These are phyloP conservation scores for Hyaloperonospora brassicae DNA, from an alignment of 352 stramenopile genomes.

Conservation along the genomic window DNA sequence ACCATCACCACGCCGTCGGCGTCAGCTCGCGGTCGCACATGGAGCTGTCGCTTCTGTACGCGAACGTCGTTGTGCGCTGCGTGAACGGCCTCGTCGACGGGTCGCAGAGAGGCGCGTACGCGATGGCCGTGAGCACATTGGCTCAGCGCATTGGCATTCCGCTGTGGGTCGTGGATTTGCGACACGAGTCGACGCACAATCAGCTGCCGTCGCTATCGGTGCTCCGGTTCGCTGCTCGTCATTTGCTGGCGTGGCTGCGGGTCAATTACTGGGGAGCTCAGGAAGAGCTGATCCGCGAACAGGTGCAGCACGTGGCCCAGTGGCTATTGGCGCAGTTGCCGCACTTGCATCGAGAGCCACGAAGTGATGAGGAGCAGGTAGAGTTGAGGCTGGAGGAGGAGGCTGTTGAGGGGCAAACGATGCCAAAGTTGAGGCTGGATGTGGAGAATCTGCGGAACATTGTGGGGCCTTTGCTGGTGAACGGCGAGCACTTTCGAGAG, in stretches of 20 bases:
- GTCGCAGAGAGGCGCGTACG: slow-evolving; percentile 72
- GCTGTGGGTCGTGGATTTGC: slow-evolving; percentile 89
- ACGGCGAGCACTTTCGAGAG: slow-evolving; percentile 48
- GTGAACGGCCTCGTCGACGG: slow-evolving; percentile 80
- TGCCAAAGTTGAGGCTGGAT: slow-evolving; percentile 23
- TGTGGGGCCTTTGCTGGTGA: slow-evolving; percentile 54
- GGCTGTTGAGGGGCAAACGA: neutral
- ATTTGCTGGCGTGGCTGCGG: slow-evolving; percentile 84
- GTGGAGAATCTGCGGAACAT: slow-evolving; percentile 46
- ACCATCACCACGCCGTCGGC: slow-evolving; percentile 60
- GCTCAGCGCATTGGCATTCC: slow-evolving; percentile 88
- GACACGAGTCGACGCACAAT: slow-evolving; percentile 91
- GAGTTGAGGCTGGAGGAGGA: neutral
- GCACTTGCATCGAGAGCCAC: slow-evolving; percentile 6
- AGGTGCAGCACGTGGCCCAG: slow-evolving; percentile 39
- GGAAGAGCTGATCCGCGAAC: slow-evolving; percentile 36
- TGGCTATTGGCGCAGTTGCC: slow-evolving; percentile 31
- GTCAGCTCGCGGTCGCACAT: slow-evolving; percentile 68
- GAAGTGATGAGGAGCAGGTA: slow-evolving; percentile 5
- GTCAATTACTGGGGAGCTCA: slow-evolving; percentile 85
- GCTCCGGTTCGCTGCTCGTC: slow-evolving; percentile 77
- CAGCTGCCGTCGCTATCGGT: slow-evolving; percentile 85
- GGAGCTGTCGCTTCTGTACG: slow-evolving; percentile 67
- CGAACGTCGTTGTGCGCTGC: slow-evolving; percentile 58
- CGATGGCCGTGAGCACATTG: slow-evolving; percentile 60